Conservation (phyloP, 768 basidiomycete genomes). For the Botryobasidium botryosum region DNA sequence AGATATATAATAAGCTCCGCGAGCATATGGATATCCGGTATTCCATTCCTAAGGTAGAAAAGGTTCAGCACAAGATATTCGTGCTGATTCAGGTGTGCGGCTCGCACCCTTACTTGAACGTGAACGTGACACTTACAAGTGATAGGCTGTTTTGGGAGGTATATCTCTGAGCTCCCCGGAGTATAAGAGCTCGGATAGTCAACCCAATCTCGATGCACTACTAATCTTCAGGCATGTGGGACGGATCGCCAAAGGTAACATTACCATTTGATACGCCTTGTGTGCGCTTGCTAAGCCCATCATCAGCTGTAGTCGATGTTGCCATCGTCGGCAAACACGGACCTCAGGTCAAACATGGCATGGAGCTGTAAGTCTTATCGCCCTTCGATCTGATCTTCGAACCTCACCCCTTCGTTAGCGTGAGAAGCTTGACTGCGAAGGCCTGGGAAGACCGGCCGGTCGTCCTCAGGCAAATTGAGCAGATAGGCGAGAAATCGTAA, state of each 20-base stretch:
- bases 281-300: neutral
- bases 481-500: constrained; percentile 87
- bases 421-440: constrained; percentile 63
- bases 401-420: constrained; percentile 18
- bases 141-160: constrained; percentile 52
- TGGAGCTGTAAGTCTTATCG: constrained; percentile 18
- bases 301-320: constrained; percentile 58
- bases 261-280: neutral
- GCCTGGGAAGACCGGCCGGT: constrained; percentile 84
- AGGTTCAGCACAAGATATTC: constrained; percentile 60
- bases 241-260: constrained; percentile 56
- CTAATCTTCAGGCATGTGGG: constrained; percentile 56
- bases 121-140: constrained; percentile 7
- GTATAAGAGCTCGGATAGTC: constrained; percentile 53
- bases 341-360: constrained; percentile 45
- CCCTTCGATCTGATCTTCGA: constrained; percentile 1
- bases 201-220: constrained; percentile 52
- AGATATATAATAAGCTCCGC: constrained; percentile 51
- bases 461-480: constrained; percentile 72
- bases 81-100: constrained; percentile 53
- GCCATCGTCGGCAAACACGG: constrained; percentile 50
- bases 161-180: constrained; percentile 52
- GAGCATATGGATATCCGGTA: constrained; percentile 67
- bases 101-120: neutral
- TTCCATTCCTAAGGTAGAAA: constrained; percentile 50